phyloP scores from a whole-genome alignment of 495 filamentous ascomycete genomes.

The Physcia stellaris region DNA sequence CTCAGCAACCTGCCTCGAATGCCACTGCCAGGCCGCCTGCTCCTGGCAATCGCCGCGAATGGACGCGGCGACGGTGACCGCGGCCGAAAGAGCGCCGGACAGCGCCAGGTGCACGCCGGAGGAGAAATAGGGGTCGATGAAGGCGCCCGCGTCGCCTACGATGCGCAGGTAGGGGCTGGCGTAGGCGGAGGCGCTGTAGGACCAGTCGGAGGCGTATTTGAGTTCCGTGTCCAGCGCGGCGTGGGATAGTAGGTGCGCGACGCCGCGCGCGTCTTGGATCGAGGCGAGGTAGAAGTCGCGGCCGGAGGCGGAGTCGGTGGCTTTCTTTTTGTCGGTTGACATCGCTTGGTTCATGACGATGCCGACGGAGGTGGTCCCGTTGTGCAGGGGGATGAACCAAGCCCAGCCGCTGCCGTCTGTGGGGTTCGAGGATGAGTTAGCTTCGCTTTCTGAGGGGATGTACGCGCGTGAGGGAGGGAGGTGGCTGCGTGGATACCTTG shows the following conservation, averaged over 20 bases:
- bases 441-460: neutral
- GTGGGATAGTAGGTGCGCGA: slow-evolving; percentile 14
- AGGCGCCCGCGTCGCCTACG: slow-evolving; percentile 27
- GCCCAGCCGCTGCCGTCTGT: slow-evolving; percentile 21
- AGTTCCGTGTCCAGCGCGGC: slow-evolving; percentile 21
- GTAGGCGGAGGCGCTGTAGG: slow-evolving; percentile 27
- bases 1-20: slow-evolving; percentile 27
- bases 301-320: slow-evolving; percentile 4
- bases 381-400: slow-evolving; percentile 22
- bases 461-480: too few relatives aligned
- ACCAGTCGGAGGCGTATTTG: slow-evolving; percentile 27
- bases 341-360: slow-evolving; percentile 20
- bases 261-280: slow-evolving; percentile 16
- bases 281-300: slow-evolving; percentile 26
- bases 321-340: slow-evolving; percentile 16
- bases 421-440: neutral
- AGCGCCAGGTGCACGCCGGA: slow-evolving; percentile 35
- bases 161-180: slow-evolving; percentile 21
- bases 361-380: slow-evolving; percentile 20
- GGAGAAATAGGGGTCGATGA: slow-evolving; percentile 29
- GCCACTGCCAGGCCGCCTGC: slow-evolving; percentile 27
- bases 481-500: slow-evolving; percentile 9
- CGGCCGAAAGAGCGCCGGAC: slow-evolving; percentile 29
- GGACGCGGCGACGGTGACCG: slow-evolving; percentile 19
- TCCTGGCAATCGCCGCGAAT: slow-evolving; percentile 24